Evolutionary conservation across 2,329 filamentous ascomycete genomes (phyloP), one percentile per base, ranked within the genome.

Genomic region (Fonsecaea multimorphosa): DNA sequence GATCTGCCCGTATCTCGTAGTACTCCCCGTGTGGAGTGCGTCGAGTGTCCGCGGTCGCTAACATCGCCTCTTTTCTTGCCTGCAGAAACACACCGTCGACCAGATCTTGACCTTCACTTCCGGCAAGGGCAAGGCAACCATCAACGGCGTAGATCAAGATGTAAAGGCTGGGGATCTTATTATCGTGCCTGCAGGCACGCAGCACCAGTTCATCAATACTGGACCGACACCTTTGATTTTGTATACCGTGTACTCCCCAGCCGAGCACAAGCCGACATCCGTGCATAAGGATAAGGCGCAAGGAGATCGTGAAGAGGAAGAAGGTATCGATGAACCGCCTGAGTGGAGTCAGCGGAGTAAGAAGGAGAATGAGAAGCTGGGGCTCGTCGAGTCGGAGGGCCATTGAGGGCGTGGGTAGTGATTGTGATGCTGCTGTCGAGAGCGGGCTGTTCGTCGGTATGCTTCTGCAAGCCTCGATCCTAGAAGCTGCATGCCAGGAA

Each of bases 41-140:
- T n/a, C n/a, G 44, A 12, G 19, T 38, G 5, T 31, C 9, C 44
- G 16, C 24, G 7, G 4, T 59, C 6, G 40, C 19, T 24, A 34
- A 22, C 44, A n/a, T 64, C 22, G 11, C 60, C 55, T 19, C n/a
- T 44, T 38, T 31, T 12, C 31, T 36, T 14, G 36, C 7, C 19
- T 36, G 19, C 12, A 71, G 61, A 65, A 64, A 78, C 87, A 89
- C 73, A 85, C 84, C 0, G 86, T 89, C 40, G 87, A 89, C 68
- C 87, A 89, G 70, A 85, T 87, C 62, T 78, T 90, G 12, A 86
- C 87, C 12, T 89, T 89, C 75, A 89, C 86, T 0, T 84, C 82
- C 5, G 87, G 87, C 12, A 79, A 76, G 11, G 86, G 84, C 0
- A 83, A 84, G 29, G 86, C 86, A 1, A 87, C 84, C 2, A 82